These are phyloP conservation scores for Xylaria venustula DNA, from an alignment of 495 filamentous ascomycete species.

Conservation along the genomic window DNA sequence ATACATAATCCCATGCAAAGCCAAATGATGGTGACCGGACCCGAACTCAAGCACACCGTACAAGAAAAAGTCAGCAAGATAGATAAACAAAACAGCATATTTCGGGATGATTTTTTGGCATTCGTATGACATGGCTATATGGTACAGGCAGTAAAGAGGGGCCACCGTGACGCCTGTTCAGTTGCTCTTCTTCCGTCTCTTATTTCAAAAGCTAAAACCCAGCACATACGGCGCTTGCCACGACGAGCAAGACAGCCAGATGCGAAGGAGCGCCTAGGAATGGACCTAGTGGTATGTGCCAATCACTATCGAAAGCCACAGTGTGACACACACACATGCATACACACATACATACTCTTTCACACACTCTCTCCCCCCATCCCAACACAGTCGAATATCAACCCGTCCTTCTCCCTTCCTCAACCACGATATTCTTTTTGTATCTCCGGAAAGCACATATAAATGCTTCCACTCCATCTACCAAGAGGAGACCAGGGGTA, in stretches of 20 bases:
- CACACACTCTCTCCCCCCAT: constrained; percentile 9
- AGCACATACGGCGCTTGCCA: not conserved
- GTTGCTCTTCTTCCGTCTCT: constrained; percentile 25
- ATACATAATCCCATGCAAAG: no score
- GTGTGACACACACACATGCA: not conserved
- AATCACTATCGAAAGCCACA: constrained; percentile 8
- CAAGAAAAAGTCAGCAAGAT: not conserved
- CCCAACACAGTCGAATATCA: constrained; percentile 16
- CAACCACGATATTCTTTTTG: constrained; percentile 21
- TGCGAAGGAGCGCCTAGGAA: not conserved
- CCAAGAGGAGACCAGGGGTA: constrained; percentile 20
- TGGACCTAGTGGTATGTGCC: not conserved
- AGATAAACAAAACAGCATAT: constrained; percentile 4
- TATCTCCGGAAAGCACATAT: constrained; percentile 26
- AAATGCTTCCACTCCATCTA: constrained; percentile 30
- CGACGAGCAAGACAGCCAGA: not conserved
- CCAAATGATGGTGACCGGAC: no score
- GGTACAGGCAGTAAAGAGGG: constrained; percentile 34
- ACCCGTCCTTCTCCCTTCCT: constrained; percentile 15
- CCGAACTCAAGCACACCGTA: no score
- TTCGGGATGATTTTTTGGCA: constrained; percentile 31
- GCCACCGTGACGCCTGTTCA: constrained; percentile 27
- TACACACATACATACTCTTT: no score
- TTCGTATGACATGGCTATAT: constrained; percentile 38
- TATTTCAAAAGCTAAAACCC: constrained; percentile 10